phyloP scores from a whole-genome alignment of 495 filamentous ascomycete species.

The Penicillium angulare region DNA sequence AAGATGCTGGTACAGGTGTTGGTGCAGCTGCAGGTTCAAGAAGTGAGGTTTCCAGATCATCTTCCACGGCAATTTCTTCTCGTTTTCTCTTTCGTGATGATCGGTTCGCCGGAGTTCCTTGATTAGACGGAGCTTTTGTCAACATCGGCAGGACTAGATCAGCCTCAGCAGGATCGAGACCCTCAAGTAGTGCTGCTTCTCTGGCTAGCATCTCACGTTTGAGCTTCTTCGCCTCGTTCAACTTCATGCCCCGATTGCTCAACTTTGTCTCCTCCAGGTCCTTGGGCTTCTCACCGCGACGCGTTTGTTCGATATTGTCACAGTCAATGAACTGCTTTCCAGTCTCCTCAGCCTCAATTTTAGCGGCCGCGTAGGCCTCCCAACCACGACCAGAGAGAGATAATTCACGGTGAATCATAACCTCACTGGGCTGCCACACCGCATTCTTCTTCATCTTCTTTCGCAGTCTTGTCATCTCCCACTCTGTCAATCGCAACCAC shows the following conservation, averaged over 20 bases:
- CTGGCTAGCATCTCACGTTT: conserved; percentile 72
- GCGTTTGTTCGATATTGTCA: conserved; percentile 48
- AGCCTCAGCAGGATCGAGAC: no score
- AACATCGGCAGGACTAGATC: not conserved
- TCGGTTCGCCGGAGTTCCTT: conserved; percentile 18
- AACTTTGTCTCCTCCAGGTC: conserved; percentile 49
- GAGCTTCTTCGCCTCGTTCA: conserved; percentile 89
- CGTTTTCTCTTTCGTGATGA: conserved; percentile 30
- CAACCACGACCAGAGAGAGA: conserved; percentile 72
- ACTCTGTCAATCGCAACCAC: conserved; percentile 87
- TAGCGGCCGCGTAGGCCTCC: conserved; percentile 69
- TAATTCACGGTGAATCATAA: conserved; percentile 92
- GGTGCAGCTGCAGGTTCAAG: not conserved
- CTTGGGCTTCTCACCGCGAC: conserved; percentile 48
- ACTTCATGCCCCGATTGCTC: conserved; percentile 84
- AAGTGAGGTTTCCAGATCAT: not conserved
- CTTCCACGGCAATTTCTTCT: conserved; percentile 14
- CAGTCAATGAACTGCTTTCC: conserved; percentile 63
- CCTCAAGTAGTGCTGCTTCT: conserved; percentile 62
- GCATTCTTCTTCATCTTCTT: conserved; percentile 99
- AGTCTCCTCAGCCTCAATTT: conserved; percentile 63
- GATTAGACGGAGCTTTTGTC: conserved; percentile 6
- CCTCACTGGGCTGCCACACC: conserved; percentile 89
- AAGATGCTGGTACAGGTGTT: not conserved
- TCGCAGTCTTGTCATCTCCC: conserved; percentile 84